Base-by-base conservation (phyloP, 179 eudicot species). In the Drosera spatulata region DNA sequence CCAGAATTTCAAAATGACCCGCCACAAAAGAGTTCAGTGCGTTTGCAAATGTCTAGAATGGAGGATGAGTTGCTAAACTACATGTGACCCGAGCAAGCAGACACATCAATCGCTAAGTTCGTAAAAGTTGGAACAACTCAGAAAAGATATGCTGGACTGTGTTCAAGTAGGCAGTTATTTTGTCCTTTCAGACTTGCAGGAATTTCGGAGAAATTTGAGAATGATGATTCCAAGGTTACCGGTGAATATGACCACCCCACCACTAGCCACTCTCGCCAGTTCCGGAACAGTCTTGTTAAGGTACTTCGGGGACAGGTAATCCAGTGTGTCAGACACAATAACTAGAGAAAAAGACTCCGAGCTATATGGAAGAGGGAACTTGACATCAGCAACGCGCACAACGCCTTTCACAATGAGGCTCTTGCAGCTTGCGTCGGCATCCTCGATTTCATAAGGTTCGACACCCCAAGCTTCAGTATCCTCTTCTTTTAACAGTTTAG, bases 401-500 rank as follows among this genome's bases (percentile, higher is more conserved):
- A 85, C 63, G 71, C 96, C 97, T 79, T 79, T 90, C 14, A 72
- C 86, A 63, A 94, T 82, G 59, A 94, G 97, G 61, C 74, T 70
- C 67, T 79, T 85, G 82, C 99, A 94, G 75, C 56, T 73, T 11
- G 67, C 66, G 77, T 81, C 91, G 7, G 81, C 74, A 58, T 94
- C 99, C 70, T 94, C 99, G 9, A 94, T 70, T 61, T 94, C 99
- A 72, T 94, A 94, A 37, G 99, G 99, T 77, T 94, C 99, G 47
- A 94, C 77, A 40, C 99, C 99, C 95, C 97, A 94, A 55, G 97
- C 97, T 77, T 94, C 99, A 38, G 88, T 83, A 45, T 79, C 94
- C 57, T 83, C 85, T 75, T 90, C 94, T 65, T 73, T 82, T 64
- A 90, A 58, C 62, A 94, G 66, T 66, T 79, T 75, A 66, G 99